Base-by-base conservation (phyloP, 2,329 filamentous ascomycete genomes). In the Zymoseptoria brevis region DNA sequence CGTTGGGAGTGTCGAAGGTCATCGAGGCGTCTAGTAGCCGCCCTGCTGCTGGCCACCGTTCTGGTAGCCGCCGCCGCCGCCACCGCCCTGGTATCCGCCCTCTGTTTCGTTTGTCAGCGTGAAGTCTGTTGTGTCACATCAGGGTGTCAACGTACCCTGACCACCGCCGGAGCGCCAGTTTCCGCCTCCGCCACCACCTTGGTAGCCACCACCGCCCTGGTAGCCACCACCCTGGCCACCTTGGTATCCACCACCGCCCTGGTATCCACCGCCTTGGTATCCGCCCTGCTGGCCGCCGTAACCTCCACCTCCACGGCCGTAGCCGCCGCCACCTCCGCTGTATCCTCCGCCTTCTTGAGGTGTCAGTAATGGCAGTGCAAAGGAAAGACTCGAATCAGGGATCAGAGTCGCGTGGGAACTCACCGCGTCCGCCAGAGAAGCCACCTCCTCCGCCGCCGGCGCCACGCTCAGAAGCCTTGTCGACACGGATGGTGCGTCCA, bases 401-500 rank as follows among this genome's bases (percentile, higher is more conserved):
- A n/a, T 45, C 35, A 45, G 35, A 54, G 57, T 58, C 55, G 52
- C 55, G 56, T 29, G 54, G 54, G 16, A 57, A 60, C 68, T 63
- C 71, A 75, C 72, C 72, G 60, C 72, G 72, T 48, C 68, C 67
- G 53, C 72, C 70, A 26, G 74, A 69, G 56, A 73, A 69, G 22
- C 71, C 70, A 56, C 82, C 80, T 55, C 80, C 79, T 56, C 85
- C 82, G 56, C 82, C 82, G 59, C 84, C 82, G 53, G 84, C 80
- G 53, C 84, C 83, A 66, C 86, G 87, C 75, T 96, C 92, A 60
- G 90, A 92, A 62, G 92, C 94, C 76, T 92, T 96, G 79, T 97
- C 93, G 66, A 99, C 93, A 68, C 93, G 91, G 74, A 99, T 96
- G 66, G 84, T 86, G 69, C 93, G 90, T 65, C 93, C 93, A 76